Base-by-base conservation (phyloP, 2,329 filamentous ascomycete genomes). In the Ascochyta koolunga region DNA sequence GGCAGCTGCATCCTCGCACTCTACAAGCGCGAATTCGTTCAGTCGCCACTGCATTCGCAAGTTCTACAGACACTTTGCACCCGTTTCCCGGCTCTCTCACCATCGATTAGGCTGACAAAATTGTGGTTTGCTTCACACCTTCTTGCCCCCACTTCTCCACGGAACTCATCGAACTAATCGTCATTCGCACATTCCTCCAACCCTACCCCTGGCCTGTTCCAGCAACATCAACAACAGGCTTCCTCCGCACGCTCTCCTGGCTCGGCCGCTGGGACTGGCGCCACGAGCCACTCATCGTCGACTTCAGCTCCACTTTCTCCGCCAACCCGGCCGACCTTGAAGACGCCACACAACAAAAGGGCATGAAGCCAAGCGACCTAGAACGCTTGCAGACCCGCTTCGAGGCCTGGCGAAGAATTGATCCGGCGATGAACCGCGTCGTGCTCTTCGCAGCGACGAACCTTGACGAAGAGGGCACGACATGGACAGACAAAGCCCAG, bases 241-340 rank as follows among this genome's bases (percentile, higher is more conserved):
- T 99, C 69, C 76, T 96, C 24, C 86, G 93, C 19, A 90, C 90
- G 0, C 79, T 99, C 1, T 79, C 88, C 27, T 89, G 93, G 72
- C 80, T 99, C 13, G 86, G 92, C 1, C 83, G 86, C 36, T 99
- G 95, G 92, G 91, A 98, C 72, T 99, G 95, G 95, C 86, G 90
- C 24, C 81, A 87, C 7, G 88, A 92, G 47, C 89, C 95, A 1
- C 80, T 98, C 27, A 81, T 96, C 29, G 82, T 97, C 22, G 91
- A 97, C 72, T 83, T 91, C 22, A 83, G 86, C 21, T 62, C 64
- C 15, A 60, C 57, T 2, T 65, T 65, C 35, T 56, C 65, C 7
- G 58, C 50, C 24, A 64, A 60, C 32, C 56, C 60, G 0, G 56
- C 61, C 4, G 64, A 67, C 10, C 33, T 65, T 5, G 63, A 64